phyloP scores from a whole-genome alignment of 805 yeast species.

The Starmerella powellii region DNA sequence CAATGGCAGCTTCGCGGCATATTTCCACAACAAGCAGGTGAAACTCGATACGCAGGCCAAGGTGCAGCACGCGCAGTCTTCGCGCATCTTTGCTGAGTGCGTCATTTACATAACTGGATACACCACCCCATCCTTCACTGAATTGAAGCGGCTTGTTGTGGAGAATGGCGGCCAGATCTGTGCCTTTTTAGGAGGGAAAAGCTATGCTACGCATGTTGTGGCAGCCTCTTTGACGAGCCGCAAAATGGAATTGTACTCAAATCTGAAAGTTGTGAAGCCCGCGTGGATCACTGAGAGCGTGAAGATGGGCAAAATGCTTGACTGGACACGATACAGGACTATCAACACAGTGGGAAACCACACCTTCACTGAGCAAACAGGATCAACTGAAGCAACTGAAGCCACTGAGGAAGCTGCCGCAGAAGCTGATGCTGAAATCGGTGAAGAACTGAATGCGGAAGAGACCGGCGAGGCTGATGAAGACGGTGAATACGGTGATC shows the following conservation, averaged over 20 bases:
- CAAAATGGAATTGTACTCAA: slow-evolving; percentile 51
- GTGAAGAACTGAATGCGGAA: no score
- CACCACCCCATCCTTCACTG: slow-evolving; percentile 67
- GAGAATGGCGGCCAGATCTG: slow-evolving; percentile 70
- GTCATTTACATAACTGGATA: slow-evolving; percentile 76
- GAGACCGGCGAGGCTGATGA: no score
- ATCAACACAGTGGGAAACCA: not conserved
- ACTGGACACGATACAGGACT: slow-evolving; percentile 53
- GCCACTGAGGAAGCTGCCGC: not conserved
- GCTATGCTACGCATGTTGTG: slow-evolving; percentile 70
- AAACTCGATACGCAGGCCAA: slow-evolving; percentile 44
- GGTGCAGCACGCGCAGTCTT: slow-evolving; percentile 33
- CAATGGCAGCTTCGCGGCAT: slow-evolving; percentile 51
- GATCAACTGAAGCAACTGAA: not conserved
- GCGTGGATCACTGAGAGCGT: slow-evolving; percentile 68
- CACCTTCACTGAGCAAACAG: not conserved
- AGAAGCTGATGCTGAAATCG: no score
- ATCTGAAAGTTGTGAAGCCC: slow-evolving; percentile 68
- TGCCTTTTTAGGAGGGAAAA: slow-evolving; percentile 56
- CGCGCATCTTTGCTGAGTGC: slow-evolving; percentile 49
- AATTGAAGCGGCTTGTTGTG: slow-evolving; percentile 58
- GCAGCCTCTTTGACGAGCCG: slow-evolving; percentile 70
- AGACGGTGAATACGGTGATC: no score
- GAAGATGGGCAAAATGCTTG: slow-evolving; percentile 35
- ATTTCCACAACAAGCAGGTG: slow-evolving; percentile 46